These are phyloP conservation scores for Collybia nuda DNA, from an alignment of 768 basidiomycete species.

Conservation along the genomic window DNA sequence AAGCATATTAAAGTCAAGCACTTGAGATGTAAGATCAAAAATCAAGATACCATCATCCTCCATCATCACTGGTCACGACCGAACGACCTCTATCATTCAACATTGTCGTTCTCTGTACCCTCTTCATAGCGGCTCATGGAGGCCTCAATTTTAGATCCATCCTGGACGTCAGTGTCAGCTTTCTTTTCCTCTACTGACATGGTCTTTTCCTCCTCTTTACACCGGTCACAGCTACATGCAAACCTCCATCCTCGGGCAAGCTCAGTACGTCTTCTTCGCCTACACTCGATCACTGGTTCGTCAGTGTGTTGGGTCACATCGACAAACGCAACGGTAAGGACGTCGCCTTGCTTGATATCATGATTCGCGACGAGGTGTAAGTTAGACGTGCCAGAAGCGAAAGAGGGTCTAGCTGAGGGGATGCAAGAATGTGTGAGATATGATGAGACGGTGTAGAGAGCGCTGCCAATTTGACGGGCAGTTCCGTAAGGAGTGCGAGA, in stretches of 20 bases:
- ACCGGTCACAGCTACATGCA: constrained; percentile 70
- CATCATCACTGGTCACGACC: background rate
- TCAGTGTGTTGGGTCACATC: constrained; percentile 57
- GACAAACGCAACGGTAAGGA: constrained; percentile 74
- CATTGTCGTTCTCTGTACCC: constrained; percentile 11
- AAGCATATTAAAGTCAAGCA: too few relatives aligned
- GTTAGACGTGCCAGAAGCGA: constrained; percentile 64
- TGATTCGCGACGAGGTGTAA: constrained; percentile 67
- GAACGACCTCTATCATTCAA: constrained; percentile 9
- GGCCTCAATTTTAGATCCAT: constrained; percentile 51
- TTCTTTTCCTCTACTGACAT: constrained; percentile 31
- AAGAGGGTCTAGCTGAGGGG: constrained; percentile 66
- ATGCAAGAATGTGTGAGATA: constrained; percentile 78
- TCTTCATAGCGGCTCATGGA: constrained; percentile 24
- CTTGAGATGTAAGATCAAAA: too few relatives aligned
- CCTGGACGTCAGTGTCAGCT: constrained; percentile 32
- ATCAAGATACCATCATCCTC: too few relatives aligned
- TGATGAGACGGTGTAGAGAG: constrained; percentile 73
- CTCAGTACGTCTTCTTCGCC: constrained; percentile 67
- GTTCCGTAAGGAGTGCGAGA: constrained; percentile 81
- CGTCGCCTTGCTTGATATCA: constrained; percentile 72
- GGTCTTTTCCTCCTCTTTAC: constrained; percentile 51
- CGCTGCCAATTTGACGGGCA: constrained; percentile 71
- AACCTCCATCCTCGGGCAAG: constrained; percentile 83
- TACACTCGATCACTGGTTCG: constrained; percentile 54